Conservation (phyloP, 2,329 filamentous ascomycete genomes). For the Aspergillus transmontanensis region DNA sequence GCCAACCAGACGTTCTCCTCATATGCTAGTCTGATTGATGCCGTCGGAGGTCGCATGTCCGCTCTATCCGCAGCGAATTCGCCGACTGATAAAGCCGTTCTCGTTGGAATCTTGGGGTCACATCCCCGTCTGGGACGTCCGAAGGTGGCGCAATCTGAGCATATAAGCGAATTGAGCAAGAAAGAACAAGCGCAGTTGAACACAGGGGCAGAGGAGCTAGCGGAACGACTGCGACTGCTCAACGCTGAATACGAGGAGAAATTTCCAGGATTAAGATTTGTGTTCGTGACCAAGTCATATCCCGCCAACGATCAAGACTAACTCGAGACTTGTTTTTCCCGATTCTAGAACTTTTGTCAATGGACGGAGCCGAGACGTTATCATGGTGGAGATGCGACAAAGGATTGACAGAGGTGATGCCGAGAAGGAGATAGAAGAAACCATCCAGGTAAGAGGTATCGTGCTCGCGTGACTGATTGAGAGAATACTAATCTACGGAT, state of each 20-base stretch:
- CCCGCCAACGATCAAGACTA: not conserved
- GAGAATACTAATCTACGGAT: conserved; percentile 6
- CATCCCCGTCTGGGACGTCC: conserved; percentile 79
- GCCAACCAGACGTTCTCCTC: conserved; percentile 61
- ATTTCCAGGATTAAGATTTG: conserved; percentile 81
- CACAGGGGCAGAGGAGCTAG: conserved; percentile 46
- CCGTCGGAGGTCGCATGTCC: conserved; percentile 65
- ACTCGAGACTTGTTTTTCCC: not conserved
- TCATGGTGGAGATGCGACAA: conserved; percentile 79
- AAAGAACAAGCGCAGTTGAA: conserved; percentile 80
- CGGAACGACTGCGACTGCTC: conserved; percentile 57
- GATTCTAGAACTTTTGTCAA: conserved; percentile 77
- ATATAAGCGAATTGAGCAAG: conserved; percentile 70
- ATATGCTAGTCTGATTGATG: conserved; percentile 70
- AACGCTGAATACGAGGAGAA: conserved; percentile 76
- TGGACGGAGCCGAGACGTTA: conserved; percentile 69
- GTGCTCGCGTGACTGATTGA: conserved; percentile 4
- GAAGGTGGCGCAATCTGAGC: conserved; percentile 55
- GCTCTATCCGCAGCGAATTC: conserved; percentile 57
- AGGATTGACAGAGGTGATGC: conserved; percentile 72
- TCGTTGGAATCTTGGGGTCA: conserved; percentile 74
- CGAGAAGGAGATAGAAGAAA: conserved; percentile 68
- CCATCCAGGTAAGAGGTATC: conserved; percentile 64
- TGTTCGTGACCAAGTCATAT: conserved; percentile 40
- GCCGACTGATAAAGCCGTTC: conserved; percentile 55